Conservation (phyloP, 2,329 filamentous ascomycete species). For the Myriosclerotinia scirpicola region DNA sequence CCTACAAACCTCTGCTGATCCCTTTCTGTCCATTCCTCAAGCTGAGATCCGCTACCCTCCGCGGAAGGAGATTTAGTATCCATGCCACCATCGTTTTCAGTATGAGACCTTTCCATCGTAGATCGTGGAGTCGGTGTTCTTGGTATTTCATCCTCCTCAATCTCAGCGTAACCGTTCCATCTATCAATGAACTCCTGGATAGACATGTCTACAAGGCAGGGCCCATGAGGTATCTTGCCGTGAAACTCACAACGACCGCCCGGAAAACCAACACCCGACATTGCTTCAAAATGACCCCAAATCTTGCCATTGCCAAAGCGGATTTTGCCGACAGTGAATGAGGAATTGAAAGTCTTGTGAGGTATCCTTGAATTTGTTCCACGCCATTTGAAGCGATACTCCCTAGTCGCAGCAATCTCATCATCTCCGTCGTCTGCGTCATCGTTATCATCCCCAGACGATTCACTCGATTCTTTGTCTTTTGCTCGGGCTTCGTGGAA, state of each 20-base stretch:
- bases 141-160: conserved; percentile 15
- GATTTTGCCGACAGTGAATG: conserved; percentile 7
- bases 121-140: conserved; percentile 8
- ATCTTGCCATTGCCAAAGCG: conserved; percentile 16
- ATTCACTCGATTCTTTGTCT: conserved; percentile 9
- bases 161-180: conserved; percentile 17
- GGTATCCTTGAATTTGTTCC: conserved; percentile 2
- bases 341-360: not conserved
- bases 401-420: conserved; percentile 10
- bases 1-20: not conserved
- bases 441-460: not conserved
- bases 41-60: too few species aligned
- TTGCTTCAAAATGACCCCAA: conserved; percentile 11
- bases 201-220: conserved; percentile 14
- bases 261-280: conserved; percentile 4
- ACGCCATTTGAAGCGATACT: conserved; percentile 16
- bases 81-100: not conserved
- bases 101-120: not conserved
- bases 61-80: not conserved
- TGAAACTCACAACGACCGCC: conserved; percentile 11
- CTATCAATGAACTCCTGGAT: conserved; percentile 13
- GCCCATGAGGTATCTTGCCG: conserved; percentile 13
- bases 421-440: conserved; percentile 3
- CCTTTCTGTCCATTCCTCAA: conserved; percentile 3
- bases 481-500: conserved; percentile 12